Evolutionary conservation across 2,329 filamentous ascomycete species (phyloP), one percentile per base, ranked within the genome.

Genomic region (Arthrobotrys sinensis): DNA sequence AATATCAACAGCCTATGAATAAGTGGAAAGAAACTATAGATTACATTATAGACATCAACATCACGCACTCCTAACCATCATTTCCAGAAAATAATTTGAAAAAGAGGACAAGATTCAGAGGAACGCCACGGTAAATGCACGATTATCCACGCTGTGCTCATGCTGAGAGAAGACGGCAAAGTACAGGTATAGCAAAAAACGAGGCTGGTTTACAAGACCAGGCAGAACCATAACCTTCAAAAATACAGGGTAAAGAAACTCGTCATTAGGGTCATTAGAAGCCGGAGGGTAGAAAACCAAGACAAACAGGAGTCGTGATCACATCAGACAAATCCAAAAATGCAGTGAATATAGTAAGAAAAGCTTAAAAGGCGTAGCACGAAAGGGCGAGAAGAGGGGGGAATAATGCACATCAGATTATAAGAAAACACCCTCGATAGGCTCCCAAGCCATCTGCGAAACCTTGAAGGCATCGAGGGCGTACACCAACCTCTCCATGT

Each of bases 361-460:
- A n/a, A n/a, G n/a, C n/a, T n/a, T n/a, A n/a, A n/a, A 36, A 28
- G 8, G 34, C 34, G 32, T 48, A 16, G 24, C 7, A 43, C 40
- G 21, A 45, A 57, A 63, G 11, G 16, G 24, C 45, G 10, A 64
- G n/a, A n/a, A n/a, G n/a, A 65, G 10, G 48, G 57, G 7, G 52
- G 60, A 52, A 64, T n/a, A 12, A 32, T 21, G 36, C 34, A 60
- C 8, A 64, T 28, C 12, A 60, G 38, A 38, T 64, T 64, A 78
- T 43, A 78, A 36, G 28, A 78, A 78, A 57, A 78, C 75, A 34
- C 75, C 75, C 60, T 78, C 75, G 67, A 78, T 72, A 16, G 75
- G 65, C 40, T 71, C 75, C 75, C 75, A 78, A 68, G 67, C 67
- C 67, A 64, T 63, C 21, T 68, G 48, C 19, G 75, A 78, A 55